Evolutionary conservation across 2,329 filamentous ascomycete species (phyloP).

Genomic region (Daldinia sp.): DNA sequence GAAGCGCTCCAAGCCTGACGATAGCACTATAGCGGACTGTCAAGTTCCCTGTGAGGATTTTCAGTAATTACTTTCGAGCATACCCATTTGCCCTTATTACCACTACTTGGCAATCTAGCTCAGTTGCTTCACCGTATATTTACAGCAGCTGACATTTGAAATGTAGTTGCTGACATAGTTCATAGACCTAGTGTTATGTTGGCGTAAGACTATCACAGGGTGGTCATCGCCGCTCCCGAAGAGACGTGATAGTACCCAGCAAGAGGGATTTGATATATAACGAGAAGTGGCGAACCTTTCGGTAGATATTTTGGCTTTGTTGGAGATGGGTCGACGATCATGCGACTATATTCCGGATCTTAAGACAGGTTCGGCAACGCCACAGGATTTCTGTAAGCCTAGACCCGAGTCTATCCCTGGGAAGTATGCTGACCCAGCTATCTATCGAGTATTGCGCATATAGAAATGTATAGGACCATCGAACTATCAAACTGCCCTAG

Average conservation of each 20-base stretch:
- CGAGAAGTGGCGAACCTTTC: slow-evolving; percentile 1
- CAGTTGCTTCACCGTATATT: background rate
- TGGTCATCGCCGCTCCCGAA: background rate
- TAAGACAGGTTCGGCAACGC: too few species aligned
- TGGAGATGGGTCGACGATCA: slow-evolving; percentile 1
- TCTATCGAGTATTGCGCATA: too few species aligned
- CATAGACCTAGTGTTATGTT: background rate
- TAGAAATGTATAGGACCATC: too few species aligned
- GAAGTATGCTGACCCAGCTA: too few species aligned
- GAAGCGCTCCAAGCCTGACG: background rate
- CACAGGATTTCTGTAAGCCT: too few species aligned
- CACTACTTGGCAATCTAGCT: background rate
- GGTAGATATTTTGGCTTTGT: background rate
- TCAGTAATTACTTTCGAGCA: background rate
- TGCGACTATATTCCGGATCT: background rate
- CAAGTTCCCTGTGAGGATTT: background rate
- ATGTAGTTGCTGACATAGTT: background rate
- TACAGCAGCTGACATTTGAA: background rate
- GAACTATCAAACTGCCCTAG: background rate
- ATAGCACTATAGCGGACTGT: background rate
- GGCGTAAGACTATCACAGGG: background rate
- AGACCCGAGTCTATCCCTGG: too few species aligned
- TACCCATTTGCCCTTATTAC: background rate
- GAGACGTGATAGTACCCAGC: background rate
- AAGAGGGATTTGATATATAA: background rate